Percentiles rank a stretch among this genome's conserved stretches.
Evolutionary conservation across 225 moss, liverwort and hornwort species (phyloP).

Genomic region (Sphagnum tenellum): DNA sequence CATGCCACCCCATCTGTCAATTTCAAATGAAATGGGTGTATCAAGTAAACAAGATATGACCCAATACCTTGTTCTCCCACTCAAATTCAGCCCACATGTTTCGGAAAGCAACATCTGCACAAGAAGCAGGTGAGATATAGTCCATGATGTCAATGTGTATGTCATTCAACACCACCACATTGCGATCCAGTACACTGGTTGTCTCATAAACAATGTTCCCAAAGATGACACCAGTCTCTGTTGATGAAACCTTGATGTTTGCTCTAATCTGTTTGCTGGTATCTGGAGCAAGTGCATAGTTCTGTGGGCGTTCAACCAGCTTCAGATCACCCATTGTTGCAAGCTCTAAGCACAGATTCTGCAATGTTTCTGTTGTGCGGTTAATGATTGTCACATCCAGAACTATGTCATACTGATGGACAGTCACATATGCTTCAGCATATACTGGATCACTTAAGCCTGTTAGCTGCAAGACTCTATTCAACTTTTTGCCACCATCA

Average conservation of each 20-base stretch:
- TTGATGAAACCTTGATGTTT: conserved; percentile 96
- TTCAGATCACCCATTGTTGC: conserved; percentile 99
- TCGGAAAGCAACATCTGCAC: conserved; percentile 92
- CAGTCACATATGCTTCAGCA: conserved; percentile 93
- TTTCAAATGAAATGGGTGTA: not conserved
- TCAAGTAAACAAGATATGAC: not conserved
- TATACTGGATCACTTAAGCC: conserved; percentile 99
- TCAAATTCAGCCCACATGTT: conserved; percentile 99
- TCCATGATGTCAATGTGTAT: conserved; percentile 99
- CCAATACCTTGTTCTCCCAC: conserved; percentile 92
- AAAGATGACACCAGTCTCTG: conserved; percentile 95
- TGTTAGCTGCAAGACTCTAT: conserved; percentile 92
- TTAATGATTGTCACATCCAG: conserved; percentile 92
- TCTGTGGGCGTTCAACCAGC: conserved; percentile 92
- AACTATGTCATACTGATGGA: conserved; percentile 96
- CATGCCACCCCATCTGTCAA: not conserved
- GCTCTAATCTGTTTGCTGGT: conserved; percentile 94
- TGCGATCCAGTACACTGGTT: conserved; percentile 87
- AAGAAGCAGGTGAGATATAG: conserved; percentile 97
- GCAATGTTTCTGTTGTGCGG: conserved; percentile 84
- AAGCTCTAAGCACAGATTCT: conserved; percentile 87
- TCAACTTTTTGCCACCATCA: conserved; percentile 65
- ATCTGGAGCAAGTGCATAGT: conserved; percentile 81
- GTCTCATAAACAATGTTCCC: conserved; percentile 96
- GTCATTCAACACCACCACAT: conserved; percentile 93